These are phyloP conservation scores for Novymonas esmeraldas DNA, from an alignment of 208 protist species.

Conservation along the genomic window DNA sequence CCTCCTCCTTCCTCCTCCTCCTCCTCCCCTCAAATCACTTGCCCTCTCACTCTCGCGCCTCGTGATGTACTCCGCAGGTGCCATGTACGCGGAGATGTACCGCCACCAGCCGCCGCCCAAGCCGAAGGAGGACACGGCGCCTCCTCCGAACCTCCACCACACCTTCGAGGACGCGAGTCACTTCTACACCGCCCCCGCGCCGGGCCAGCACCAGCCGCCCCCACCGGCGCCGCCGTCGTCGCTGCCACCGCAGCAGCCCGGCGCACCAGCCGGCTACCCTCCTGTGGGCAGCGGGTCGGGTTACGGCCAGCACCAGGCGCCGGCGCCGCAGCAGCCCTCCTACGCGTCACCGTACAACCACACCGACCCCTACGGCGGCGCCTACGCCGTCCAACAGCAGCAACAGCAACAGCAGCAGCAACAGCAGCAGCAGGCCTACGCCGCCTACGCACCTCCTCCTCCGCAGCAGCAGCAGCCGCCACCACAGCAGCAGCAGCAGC, in stretches of 20 bases:
- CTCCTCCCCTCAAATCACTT: too few species aligned
- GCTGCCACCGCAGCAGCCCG: constrained; percentile 6
- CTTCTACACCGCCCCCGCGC: constrained; percentile 13
- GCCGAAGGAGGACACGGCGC: constrained; percentile 12
- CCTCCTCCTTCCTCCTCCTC: too few species aligned
- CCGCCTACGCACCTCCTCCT: background rate
- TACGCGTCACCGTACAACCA: constrained; percentile 22
- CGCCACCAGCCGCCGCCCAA: constrained; percentile 4
- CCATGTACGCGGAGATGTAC: constrained; percentile 37
- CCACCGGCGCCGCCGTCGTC: constrained; percentile 1
- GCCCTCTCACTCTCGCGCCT: too few species aligned
- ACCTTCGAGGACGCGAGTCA: constrained; percentile 56
- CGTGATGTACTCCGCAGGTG: constrained; percentile 28
- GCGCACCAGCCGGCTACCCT: constrained; percentile 13
- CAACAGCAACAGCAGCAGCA: too few species aligned
- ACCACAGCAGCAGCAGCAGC: constrained; percentile 22
- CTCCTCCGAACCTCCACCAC: constrained; percentile 43
- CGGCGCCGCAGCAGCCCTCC: constrained; percentile 11
- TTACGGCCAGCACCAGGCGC: constrained; percentile 15
- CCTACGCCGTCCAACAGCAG: constrained; percentile 9
- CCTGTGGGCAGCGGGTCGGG: background rate
- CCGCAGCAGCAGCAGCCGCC: background rate
- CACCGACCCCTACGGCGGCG: constrained; percentile 14
- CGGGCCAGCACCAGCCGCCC: constrained; percentile 4
- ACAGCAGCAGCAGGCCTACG: constrained; percentile 7